A percentile compares a stretch with the other conserved stretches of the same genome.
phyloP scores from a whole-genome alignment of 371 early-diverging fungal species.

The Dichotomocladium elegans region DNA sequence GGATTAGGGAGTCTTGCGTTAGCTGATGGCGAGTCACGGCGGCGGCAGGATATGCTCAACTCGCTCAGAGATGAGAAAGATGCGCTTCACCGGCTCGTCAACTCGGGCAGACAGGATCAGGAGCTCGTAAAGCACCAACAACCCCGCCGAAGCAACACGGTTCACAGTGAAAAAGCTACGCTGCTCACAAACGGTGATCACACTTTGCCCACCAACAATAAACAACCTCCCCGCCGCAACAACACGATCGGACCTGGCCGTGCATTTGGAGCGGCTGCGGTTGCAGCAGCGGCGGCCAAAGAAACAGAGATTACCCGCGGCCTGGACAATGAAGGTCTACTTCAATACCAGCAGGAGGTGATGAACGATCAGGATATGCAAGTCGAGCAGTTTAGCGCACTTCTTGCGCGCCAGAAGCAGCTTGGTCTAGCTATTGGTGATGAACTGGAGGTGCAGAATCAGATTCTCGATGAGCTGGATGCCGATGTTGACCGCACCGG shows the following conservation, averaged over 20 bases:
- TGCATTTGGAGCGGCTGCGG: constrained; percentile 63
- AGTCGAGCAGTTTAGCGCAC: constrained; percentile 66
- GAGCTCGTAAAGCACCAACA: constrained; percentile 10
- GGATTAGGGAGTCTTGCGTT: constrained; percentile 45
- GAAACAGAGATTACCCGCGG: constrained; percentile 76
- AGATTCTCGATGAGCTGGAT: constrained; percentile 80
- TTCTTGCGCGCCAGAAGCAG: constrained; percentile 77
- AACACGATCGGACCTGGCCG: constrained; percentile 28
- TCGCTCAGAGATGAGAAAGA: constrained; percentile 65
- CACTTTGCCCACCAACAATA: neutral
- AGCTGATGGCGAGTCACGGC: constrained; percentile 63
- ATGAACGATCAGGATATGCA: constrained; percentile 81
- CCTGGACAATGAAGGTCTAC: constrained; percentile 67
- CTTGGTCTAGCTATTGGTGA: constrained; percentile 81
- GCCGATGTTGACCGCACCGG: constrained; percentile 66
- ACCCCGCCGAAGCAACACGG: neutral
- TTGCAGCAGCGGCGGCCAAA: constrained; percentile 30
- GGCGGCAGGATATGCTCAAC: constrained; percentile 72
- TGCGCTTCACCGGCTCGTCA: constrained; percentile 48
- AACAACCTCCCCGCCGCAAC: neutral
- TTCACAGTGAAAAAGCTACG: neutral
- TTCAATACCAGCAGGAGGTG: constrained; percentile 68
- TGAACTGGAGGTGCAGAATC: constrained; percentile 85
- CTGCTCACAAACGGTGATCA: neutral
- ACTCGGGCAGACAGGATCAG: constrained; percentile 46